phyloP scores from a whole-genome alignment of 2,329 filamentous ascomycete species.

The Coniochaeta hoffmannii region DNA sequence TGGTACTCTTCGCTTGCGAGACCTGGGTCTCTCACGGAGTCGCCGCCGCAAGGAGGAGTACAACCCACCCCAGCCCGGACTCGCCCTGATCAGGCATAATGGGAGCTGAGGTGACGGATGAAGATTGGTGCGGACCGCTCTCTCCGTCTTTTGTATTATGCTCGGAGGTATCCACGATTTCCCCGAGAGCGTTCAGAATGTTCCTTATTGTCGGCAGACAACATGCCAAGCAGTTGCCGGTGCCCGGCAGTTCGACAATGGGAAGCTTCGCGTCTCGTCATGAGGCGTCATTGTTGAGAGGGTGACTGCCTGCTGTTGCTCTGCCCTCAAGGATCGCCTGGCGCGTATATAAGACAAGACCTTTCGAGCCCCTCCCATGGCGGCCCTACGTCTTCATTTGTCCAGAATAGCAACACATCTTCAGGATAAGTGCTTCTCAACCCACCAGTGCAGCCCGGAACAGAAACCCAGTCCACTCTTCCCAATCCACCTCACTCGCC shows the following conservation, averaged over 20 bases:
- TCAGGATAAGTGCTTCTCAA: neutral
- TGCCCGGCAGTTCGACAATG: neutral
- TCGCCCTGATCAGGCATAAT: too few relatives aligned
- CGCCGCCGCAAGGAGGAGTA: neutral
- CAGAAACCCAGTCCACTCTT: neutral
- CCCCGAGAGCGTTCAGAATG: neutral
- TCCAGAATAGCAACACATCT: neutral
- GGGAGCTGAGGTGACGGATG: neutral
- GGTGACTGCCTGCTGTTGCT: too few relatives aligned
- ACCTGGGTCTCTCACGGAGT: neutral
- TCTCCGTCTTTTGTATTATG: neutral
- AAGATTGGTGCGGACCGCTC: neutral
- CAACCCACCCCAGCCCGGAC: too few relatives aligned
- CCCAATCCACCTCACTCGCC: neutral
- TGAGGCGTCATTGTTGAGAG: too few relatives aligned
- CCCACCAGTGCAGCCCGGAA: neutral
- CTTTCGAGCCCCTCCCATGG: too few relatives aligned
- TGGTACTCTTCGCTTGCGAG: neutral
- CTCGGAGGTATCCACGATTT: neutral
- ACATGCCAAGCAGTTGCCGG: neutral
- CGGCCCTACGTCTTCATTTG: too few relatives aligned
- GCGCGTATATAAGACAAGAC: neutral
- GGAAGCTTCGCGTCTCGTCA: too few relatives aligned
- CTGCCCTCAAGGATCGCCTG: neutral
- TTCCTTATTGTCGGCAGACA: neutral